A percentile compares a stretch with the other conserved stretches of the same genome.
These are phyloP conservation scores for Exsudoporus frostii DNA, from an alignment of 768 basidiomycete genomes.

Conservation along the genomic window DNA sequence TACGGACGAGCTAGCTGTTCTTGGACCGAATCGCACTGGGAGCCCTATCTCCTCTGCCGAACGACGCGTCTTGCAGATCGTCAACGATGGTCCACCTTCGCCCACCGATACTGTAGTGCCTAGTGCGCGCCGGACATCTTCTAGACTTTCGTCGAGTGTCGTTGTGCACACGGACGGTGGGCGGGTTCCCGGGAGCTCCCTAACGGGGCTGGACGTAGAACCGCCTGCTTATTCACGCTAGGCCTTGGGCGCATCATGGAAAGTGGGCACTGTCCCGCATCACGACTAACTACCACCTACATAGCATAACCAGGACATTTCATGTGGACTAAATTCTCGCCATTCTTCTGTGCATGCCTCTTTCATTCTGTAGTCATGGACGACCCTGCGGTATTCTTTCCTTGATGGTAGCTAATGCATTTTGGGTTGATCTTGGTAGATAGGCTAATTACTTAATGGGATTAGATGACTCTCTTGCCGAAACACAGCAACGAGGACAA, in stretches of 20 bases:
- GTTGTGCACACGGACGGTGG: slow-evolving; percentile 31
- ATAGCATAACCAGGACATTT: slow-evolving; percentile 9
- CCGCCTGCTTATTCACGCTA: slow-evolving; percentile 28
- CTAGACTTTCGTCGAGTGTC: slow-evolving; percentile 8
- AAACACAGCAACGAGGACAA: slow-evolving; percentile 21
- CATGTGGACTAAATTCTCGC: slow-evolving; percentile 12
- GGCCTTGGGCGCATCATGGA: neutral
- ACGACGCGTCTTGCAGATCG: slow-evolving; percentile 27
- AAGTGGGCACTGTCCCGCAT: neutral
- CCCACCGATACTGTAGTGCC: slow-evolving; percentile 13
- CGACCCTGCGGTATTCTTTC: slow-evolving; percentile 8
- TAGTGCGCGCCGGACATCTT: neutral
- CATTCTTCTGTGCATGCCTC: slow-evolving; percentile 6
- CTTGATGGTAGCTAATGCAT: neutral
- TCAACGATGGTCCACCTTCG: slow-evolving; percentile 23
- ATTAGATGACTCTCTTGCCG: neutral
- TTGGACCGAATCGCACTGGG: slow-evolving; percentile 21
- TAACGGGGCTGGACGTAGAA: neutral
- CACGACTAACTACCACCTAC: slow-evolving; percentile 14
- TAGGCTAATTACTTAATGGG: neutral
- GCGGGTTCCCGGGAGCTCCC: slow-evolving; percentile 1
- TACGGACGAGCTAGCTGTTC: slow-evolving; percentile 17
- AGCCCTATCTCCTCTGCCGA: slow-evolving; percentile 21
- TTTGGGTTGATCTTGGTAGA: slow-evolving; percentile 6
- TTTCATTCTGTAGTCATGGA: slow-evolving; percentile 17